Evolutionary conservation across 2,329 filamentous ascomycete genomes (phyloP).

Genomic region (Colletotrichum zoysiae): DNA sequence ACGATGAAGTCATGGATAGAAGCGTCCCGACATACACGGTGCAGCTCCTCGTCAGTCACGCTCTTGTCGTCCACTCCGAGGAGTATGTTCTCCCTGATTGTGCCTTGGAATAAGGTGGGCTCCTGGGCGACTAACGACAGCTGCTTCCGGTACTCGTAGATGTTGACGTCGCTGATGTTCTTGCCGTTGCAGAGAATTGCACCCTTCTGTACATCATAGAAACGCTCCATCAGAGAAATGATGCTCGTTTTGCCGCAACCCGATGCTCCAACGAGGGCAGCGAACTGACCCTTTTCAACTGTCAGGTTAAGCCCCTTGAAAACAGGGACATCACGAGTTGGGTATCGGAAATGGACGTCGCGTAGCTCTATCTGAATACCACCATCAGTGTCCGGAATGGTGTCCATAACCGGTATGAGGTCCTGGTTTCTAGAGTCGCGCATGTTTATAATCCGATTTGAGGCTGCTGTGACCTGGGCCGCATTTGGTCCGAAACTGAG

Average conservation of each 20-base stretch:
- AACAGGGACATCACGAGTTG: constrained; percentile 67
- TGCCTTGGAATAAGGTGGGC: constrained; percentile 76
- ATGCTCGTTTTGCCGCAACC: constrained; percentile 82
- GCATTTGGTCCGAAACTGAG: constrained; percentile 76
- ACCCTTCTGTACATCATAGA: constrained; percentile 77
- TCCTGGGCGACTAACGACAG: constrained; percentile 82
- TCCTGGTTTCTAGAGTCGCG: constrained; percentile 58
- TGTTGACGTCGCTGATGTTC: constrained; percentile 69
- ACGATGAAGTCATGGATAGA: constrained; percentile 79
- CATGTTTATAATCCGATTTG: constrained; percentile 70
- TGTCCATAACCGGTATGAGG: constrained; percentile 47
- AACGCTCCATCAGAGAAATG: constrained; percentile 74
- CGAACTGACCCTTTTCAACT: constrained; percentile 77
- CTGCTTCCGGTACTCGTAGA: constrained; percentile 71
- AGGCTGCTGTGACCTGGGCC: constrained; percentile 69
- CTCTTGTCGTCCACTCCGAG: constrained; percentile 70
- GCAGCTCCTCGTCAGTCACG: constrained; percentile 64
- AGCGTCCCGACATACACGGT: constrained; percentile 69
- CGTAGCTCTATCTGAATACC: constrained; percentile 69
- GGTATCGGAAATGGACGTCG: constrained; percentile 71
- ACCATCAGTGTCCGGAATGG: constrained; percentile 60
- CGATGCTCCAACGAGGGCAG: constrained; percentile 76
- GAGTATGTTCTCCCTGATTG: constrained; percentile 75
- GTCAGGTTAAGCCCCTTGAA: constrained; percentile 73
- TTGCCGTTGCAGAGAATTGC: constrained; percentile 73